Evolutionary conservation across 257 asterid species (phyloP).

Genomic region (Perilla frutescens): DNA sequence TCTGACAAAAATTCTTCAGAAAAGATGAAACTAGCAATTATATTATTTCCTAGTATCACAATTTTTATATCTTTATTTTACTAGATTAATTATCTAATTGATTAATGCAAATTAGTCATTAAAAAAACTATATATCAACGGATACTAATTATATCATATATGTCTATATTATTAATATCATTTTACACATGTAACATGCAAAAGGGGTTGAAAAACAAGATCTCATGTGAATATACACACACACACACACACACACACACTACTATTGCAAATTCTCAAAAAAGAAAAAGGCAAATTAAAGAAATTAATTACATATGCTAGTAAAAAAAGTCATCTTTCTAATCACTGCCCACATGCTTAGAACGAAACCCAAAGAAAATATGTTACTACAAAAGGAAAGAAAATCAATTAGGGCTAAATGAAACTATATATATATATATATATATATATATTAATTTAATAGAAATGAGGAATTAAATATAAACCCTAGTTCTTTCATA

Average conservation of each 20-base stretch:
- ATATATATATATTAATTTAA: not conserved
- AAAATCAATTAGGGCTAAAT: not conserved
- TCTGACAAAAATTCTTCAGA: no score
- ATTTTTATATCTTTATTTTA: no score
- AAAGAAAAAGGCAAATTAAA: not conserved
- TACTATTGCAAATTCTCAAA: not conserved
- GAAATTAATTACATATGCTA: not conserved
- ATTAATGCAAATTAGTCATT: no score
- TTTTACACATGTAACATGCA: no score
- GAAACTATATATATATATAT: not conserved
- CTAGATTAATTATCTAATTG: no score
- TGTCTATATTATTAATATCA: no score
- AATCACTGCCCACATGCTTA: not conserved
- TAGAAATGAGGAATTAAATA: conserved; percentile 9
- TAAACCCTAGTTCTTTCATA: conserved; percentile 35
- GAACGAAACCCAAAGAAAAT: not conserved
- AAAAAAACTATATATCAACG: no score
- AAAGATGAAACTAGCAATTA: no score
- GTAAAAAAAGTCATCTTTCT: not conserved
- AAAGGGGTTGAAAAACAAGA: no score
- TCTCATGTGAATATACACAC: no score
- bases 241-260: not conserved
- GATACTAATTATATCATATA: no score
- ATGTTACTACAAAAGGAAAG: conserved; percentile 13
- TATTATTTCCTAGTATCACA: no score